phyloP scores from a whole-genome alignment of 2,329 filamentous ascomycete genomes.

The Neonectria coccinea region DNA sequence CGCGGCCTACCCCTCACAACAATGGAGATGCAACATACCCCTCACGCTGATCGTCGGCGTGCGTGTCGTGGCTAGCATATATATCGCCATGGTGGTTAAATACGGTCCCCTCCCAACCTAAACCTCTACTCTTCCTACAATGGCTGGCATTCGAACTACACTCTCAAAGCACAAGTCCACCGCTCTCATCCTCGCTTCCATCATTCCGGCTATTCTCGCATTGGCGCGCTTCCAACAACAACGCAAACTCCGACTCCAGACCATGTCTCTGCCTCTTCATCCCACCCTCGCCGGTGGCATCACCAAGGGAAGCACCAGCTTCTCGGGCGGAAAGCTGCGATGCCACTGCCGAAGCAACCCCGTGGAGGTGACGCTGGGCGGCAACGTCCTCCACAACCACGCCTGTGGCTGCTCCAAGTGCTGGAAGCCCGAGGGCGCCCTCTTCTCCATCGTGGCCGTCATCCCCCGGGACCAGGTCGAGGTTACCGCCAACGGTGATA shows the following conservation, averaged over 20 bases:
- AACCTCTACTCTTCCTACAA: conserved; percentile 2
- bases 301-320: conserved; percentile 64
- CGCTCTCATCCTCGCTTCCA: conserved; percentile 37
- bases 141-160: conserved; percentile 22
- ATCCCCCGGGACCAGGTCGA: conserved; percentile 65
- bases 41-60: conserved; percentile 15
- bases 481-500: conserved; percentile 68
- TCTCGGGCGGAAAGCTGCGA: conserved; percentile 69
- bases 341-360: conserved; percentile 69
- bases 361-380: conserved; percentile 67
- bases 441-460: conserved; percentile 74
- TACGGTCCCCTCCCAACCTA: conserved; percentile 14
- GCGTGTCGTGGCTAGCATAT: conserved; percentile 3
- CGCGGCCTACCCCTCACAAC: conserved; percentile 16
- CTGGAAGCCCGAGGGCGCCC: conserved; percentile 74
- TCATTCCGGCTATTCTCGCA: conserved; percentile 39
- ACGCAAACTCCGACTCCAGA: conserved; percentile 25
- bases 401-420: conserved; percentile 79
- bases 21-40: conserved; percentile 25
- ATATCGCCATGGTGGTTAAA: conserved; percentile 16
- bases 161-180: conserved; percentile 27
- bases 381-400: conserved; percentile 76
- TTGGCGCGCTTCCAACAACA: conserved; percentile 36
- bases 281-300: conserved; percentile 73
- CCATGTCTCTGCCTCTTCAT: conserved; percentile 59